phyloP scores from a whole-genome alignment of 495 filamentous ascomycete species.

The Staphylotrichum longicolle region DNA sequence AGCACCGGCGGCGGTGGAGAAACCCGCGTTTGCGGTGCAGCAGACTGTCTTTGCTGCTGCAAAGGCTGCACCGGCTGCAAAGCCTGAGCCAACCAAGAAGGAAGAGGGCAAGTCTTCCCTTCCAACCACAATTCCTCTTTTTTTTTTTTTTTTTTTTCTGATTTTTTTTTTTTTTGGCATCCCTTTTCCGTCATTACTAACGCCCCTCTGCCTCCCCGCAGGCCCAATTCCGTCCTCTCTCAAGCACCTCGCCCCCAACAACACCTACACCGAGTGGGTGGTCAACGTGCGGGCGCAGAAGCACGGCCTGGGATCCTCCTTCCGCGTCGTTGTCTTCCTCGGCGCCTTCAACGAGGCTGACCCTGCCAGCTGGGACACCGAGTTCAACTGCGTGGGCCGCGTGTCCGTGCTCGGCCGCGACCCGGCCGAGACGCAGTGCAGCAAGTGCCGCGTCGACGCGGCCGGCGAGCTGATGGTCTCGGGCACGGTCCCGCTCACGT shows the following conservation, averaged over 20 bases:
- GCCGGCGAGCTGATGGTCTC: conserved; percentile 35
- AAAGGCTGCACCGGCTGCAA: background rate
- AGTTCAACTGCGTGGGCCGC: conserved; percentile 41
- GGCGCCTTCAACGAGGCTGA: conserved; percentile 32
- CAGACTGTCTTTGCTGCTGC: background rate
- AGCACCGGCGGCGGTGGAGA: background rate
- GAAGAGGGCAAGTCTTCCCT: conserved; percentile 7
- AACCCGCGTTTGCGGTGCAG: background rate
- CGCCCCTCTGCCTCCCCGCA: background rate
- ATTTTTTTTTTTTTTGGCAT: no score
- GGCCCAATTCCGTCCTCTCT: conserved; percentile 27
- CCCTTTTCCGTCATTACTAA: background rate
- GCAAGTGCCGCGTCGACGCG: conserved; percentile 36
- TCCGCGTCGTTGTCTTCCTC: conserved; percentile 44
- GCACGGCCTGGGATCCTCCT: conserved; percentile 41
- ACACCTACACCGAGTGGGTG: conserved; percentile 45
- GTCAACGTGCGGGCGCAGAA: conserved; percentile 43
- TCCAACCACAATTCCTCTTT: no score
- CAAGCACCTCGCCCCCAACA: conserved; percentile 32
- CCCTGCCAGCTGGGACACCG: conserved; percentile 32
- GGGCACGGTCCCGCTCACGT: conserved; percentile 43
- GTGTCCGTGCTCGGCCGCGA: conserved; percentile 40
- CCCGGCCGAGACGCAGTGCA: conserved; percentile 31
- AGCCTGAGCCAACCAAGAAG: background rate
- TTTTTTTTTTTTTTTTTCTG: no score